Conservation (phyloP, 2,329 filamentous ascomycete genomes). For the Bisporella sp. region DNA sequence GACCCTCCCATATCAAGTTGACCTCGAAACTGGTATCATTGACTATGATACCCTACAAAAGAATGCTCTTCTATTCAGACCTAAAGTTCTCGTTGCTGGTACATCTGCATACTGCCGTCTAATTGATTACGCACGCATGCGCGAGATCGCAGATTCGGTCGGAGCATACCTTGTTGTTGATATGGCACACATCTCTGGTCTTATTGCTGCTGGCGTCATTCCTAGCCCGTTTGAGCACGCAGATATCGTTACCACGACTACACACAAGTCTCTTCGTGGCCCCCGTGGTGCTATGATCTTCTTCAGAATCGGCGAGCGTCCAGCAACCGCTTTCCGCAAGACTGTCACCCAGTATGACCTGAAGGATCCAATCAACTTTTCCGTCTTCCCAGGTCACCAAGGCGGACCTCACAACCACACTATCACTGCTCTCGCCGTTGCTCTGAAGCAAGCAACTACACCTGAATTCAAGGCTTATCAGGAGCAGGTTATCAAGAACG, state of each 20-base stretch:
- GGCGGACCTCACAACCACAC: conserved; percentile 99
- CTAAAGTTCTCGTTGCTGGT: conserved; percentile 92
- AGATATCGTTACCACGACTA: conserved; percentile 96
- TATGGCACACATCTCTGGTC: conserved; percentile 97
- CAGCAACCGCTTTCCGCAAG: conserved; percentile 81
- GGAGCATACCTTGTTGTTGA: conserved; percentile 94
- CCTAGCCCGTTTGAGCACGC: conserved; percentile 88
- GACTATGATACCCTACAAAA: conserved; percentile 93
- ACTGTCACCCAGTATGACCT: conserved; percentile 89
- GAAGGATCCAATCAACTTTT: conserved; percentile 95
- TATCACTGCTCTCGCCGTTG: conserved; percentile 92
- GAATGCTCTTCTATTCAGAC: conserved; percentile 84
- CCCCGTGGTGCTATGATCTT: conserved; percentile 99
- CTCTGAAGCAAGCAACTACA: conserved; percentile 85
- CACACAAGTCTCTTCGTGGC: conserved; percentile 97
- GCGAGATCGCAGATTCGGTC: conserved; percentile 87
- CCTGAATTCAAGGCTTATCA: conserved; percentile 94
- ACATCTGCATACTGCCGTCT: conserved; percentile 97
- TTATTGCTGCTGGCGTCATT: conserved; percentile 89
- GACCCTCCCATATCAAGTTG: conserved; percentile 92
- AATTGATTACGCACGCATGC: conserved; percentile 96
- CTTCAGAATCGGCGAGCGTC: conserved; percentile 94
- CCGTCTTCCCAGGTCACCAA: conserved; percentile 98
- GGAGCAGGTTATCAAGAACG: conserved; percentile 84
- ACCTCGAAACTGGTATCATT: conserved; percentile 87